A percentile compares a stretch with the other conserved stretches of the same genome.
Evolutionary conservation across 495 filamentous ascomycete genomes (phyloP).

Genomic region (Lasiosphaeria hispida): DNA sequence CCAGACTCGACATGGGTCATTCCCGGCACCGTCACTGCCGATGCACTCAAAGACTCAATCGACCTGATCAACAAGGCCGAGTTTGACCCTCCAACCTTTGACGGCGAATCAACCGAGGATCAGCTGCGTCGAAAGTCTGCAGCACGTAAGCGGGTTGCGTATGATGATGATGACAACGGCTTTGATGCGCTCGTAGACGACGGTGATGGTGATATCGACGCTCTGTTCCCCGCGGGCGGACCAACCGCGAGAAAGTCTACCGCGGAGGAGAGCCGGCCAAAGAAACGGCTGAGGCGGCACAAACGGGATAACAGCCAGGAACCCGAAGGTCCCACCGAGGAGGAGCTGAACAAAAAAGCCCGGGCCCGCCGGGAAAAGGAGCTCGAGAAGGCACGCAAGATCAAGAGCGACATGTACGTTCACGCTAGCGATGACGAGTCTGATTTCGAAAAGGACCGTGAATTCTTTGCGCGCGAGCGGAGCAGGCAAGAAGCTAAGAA

Average conservation of each 20-base stretch:
- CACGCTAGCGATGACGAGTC: constrained; percentile 76
- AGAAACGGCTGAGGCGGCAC: constrained; percentile 46
- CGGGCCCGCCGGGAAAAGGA: constrained; percentile 56
- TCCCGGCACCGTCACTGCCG: constrained; percentile 61
- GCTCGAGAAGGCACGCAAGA: constrained; percentile 63
- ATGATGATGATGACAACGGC: constrained; percentile 60
- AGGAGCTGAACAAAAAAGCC: constrained; percentile 42
- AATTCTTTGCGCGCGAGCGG: constrained; percentile 71
- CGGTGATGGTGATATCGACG: constrained; percentile 48
- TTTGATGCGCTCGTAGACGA: constrained; percentile 57
- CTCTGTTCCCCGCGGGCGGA: constrained; percentile 64
- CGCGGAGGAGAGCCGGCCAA: constrained; percentile 43
- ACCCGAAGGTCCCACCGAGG: constrained; percentile 45
- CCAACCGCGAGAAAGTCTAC: constrained; percentile 53
- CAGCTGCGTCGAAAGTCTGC: constrained; percentile 70
- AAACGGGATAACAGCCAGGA: constrained; percentile 43
- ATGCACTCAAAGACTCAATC: constrained; percentile 58
- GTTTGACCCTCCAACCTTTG: constrained; percentile 66
- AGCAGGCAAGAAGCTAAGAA: constrained; percentile 31
- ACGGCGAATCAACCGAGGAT: constrained; percentile 67
- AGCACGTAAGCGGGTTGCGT: constrained; percentile 47
- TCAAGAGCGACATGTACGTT: constrained; percentile 83
- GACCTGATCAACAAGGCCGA: constrained; percentile 67
- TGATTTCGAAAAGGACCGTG: constrained; percentile 63
- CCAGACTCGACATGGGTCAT: constrained; percentile 76